Conservation (phyloP, 2,329 filamentous ascomycete genomes). For the Uncinocarpus reesii region DNA sequence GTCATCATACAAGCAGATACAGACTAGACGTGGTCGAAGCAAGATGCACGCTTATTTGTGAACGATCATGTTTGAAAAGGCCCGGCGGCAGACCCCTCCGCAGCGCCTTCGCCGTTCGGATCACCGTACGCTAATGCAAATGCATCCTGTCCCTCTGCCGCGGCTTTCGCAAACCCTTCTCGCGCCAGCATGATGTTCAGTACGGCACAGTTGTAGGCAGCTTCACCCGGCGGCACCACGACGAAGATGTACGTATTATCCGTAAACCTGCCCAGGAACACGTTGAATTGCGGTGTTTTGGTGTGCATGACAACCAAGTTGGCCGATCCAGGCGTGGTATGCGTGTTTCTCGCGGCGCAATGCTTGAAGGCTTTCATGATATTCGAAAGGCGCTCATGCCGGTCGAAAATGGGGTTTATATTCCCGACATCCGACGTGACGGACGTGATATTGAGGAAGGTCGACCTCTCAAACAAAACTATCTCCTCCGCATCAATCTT, state of each 20-base stretch:
- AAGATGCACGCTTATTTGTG: too few relatives aligned
- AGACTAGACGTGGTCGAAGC: too few relatives aligned
- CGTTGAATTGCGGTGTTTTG: constrained; percentile 60
- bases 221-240: constrained; percentile 80
- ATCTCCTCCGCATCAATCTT: constrained; percentile 89
- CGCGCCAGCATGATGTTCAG: constrained; percentile 82
- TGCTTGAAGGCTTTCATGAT: constrained; percentile 99
- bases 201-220: constrained; percentile 79
- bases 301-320: constrained; percentile 40
- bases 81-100: background rate
- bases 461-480: constrained; percentile 87
- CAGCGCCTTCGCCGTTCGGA: background rate
- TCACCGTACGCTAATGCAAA: constrained; percentile 30
- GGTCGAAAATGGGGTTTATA: constrained; percentile 79
- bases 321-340: constrained; percentile 35
- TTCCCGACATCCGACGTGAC: constrained; percentile 67
- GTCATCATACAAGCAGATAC: too few relatives aligned
- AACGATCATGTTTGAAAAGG: background rate
- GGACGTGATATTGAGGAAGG: constrained; percentile 89
- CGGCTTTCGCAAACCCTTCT: constrained; percentile 62
- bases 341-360: constrained; percentile 41
- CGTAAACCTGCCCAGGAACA: constrained; percentile 91
- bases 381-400: constrained; percentile 89
- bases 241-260: constrained; percentile 96
- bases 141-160: constrained; percentile 37